phyloP scores from a whole-genome alignment of 805 yeast species.

The Kodamaea leandrae region DNA sequence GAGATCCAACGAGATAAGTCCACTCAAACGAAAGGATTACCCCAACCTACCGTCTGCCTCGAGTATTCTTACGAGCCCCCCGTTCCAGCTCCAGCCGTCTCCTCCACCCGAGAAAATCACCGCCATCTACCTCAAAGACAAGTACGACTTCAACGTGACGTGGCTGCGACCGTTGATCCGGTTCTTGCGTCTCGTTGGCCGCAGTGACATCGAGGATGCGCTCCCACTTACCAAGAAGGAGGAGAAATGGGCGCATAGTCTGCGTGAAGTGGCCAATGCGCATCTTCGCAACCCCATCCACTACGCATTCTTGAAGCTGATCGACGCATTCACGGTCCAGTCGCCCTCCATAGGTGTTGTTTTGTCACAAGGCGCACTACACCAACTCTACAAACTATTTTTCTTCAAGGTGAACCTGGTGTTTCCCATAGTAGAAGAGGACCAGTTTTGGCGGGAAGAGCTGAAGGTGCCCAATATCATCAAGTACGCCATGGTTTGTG shows the following conservation, averaged over 20 bases:
- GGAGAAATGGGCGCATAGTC: not conserved
- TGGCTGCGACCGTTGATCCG: slow-evolving; percentile 8
- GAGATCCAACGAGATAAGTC: no score
- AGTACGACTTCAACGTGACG: slow-evolving; percentile 10
- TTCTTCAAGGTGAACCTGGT: slow-evolving; percentile 39
- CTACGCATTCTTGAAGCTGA: slow-evolving; percentile 26
- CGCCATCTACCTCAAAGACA: slow-evolving; percentile 8
- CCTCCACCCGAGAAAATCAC: not conserved
- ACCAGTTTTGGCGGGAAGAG: slow-evolving; percentile 35
- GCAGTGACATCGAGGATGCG: slow-evolving; percentile 2
- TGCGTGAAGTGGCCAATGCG: not conserved
- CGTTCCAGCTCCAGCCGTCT: not conserved
- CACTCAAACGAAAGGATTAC: no score
- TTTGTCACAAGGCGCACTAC: slow-evolving; percentile 1
- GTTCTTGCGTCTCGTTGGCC: slow-evolving; percentile 4
- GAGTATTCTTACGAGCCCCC: no score
- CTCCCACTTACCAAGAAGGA: slow-evolving; percentile 1
- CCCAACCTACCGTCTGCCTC: no score
- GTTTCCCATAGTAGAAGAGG: slow-evolving; percentile 42
- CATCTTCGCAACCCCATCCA: slow-evolving; percentile 6
- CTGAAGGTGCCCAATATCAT: slow-evolving; percentile 38
- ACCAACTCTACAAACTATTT: slow-evolving; percentile 32
- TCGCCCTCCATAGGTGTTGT: slow-evolving; percentile 15
- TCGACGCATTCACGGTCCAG: slow-evolving; percentile 39
- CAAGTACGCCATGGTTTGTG: slow-evolving; percentile 42